Base-by-base conservation (phyloP, 345 rosid genomes). In the Excoecaria agallocha region DNA sequence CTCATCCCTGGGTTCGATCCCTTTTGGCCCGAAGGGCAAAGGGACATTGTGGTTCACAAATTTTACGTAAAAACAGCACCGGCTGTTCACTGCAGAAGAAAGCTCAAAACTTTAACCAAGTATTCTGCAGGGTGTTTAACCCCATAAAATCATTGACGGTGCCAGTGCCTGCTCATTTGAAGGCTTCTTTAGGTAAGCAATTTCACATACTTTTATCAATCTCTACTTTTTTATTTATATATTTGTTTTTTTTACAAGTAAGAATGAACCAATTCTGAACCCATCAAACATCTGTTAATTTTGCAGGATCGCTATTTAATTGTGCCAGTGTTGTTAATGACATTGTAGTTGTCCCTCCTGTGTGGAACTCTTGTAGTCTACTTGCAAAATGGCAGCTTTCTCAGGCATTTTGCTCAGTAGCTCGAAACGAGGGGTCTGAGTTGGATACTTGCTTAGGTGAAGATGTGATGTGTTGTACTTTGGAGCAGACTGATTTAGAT, bases 331-430 rank as follows among this genome's bases (percentile, higher is more conserved):
- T 51, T 69, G n/a, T 19, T 16, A 16, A 50, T 22, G 52, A 19
- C 9, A 16, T 17, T 12, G 11, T 59, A 20, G 12, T 52, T 52
- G 30, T 37, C 13, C 48, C n/a, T 11, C 55, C 45, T 22, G 49
- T 35, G 17, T 8, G 43, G 56, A 55, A n/a, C 25, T 45, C 15
- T 46, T 30, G 17, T 71, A 46, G 4, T 43, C 56, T 50, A 15
- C 22, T 30, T 13, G 4, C 62, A 58, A 66, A 68, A 50, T 45
- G 76, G 43, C 54, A n/a, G 25, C 43, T 58, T 51, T 2, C 16
- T 59, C 58, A 77, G 54, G 76, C 86, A 50, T 88, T 87, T 74
- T 82, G 90, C 70, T 74, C 86, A 0, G 61, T 79, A 13, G 58
- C 79, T 41, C 75, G 71, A 65, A 72, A 78, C 54, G 76, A 57